Base-by-base conservation (phyloP, 805 yeast genomes). In the Ogataea paradorogensis region DNA sequence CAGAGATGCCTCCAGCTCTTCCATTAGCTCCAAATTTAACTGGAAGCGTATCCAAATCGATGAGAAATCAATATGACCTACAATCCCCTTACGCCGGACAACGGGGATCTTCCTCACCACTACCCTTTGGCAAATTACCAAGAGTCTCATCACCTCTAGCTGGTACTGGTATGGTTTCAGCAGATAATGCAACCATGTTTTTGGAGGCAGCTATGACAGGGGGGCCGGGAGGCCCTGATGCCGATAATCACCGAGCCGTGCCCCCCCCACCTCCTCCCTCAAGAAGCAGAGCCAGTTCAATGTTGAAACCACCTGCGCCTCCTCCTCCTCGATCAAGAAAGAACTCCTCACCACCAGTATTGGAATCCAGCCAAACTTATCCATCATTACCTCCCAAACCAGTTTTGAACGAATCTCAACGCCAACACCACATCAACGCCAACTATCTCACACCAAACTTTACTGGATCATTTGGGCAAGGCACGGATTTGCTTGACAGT, bases 401-500 rank as follows among this genome's bases (percentile, higher is more conserved):
- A 7, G 8, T 47, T 5, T 40, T 60, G 21, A 59, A 46, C 42
- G 52, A 48, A 11, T 45, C 52, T 9, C 65, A 60, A 34, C 49
- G 52, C 22, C 58, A 58, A 37, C 59, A 58, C 24, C 55, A 51
- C 39, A 42, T 58, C 8, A 38, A 58, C 4, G 44, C 51, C 0
- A 52, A 40, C 1, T 38, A 18, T 34, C 32, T 42, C 15, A 33
- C 42, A 8, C 40, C 52, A 4, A 33, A 40, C 23, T 44, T 38
- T 18, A 46, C 46, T 1, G 48, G 48, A 6, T 33, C 31, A 9
- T 33, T 33, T 22, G 38, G 34, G 16, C 43, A 40, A 27, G 36
- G 41, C n/a, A 26, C 35, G 11, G 77, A 81, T 45, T 75, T 82
- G 15, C 59, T 83, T 48, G 80, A 82, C 33, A 84, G 82, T 53